Evolutionary conservation across 176 grass and related monocot genomes (phyloP), one percentile per base, ranked within the genome.

Genomic region (Eleusine indica): DNA sequence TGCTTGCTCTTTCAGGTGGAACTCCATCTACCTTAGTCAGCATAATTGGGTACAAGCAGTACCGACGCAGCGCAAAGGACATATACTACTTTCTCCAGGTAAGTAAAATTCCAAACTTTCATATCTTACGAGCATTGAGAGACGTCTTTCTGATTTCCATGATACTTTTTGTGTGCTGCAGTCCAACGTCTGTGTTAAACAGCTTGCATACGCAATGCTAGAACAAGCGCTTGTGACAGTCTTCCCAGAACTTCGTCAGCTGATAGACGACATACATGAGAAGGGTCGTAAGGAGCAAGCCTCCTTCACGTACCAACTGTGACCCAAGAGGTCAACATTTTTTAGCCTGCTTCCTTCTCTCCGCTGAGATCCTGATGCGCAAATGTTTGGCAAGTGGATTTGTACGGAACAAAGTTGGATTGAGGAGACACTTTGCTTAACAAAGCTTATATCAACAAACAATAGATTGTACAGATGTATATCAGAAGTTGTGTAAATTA

Each of bases 41-140:
- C 85, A 92, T 99, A 83, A 94, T 99, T 73, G 96, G 96, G 49
- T 78, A 88, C 83, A 94, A 91, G 74, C 87, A 94, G 78, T 99
- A 99, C 60, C 83, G 74, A 22, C 89, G 89, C 13, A 89, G 93
- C 47, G 87, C 93, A 48, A 89, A 83, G 77, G 96, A 99, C 64
- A 87, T 99, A 6, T 99, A 99, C 78, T 99, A 96, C 84, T 99
- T 96, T 86, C 86, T 99, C 65, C 96, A 99, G 85, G 96, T 95
- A 89, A 85, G 82, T 83, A 80, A 88, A 72, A 85, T 75, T 43
- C 30, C 28, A 41, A 73, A 75, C 17, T 30, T 29, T 53, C 66
- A n/a, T 44, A 84, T 35, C 28, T 18, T 42, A 44, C 41, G 8
- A 57, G 25, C 40, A 39, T 15, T 70, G 1, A 13, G 5, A 22